These are phyloP conservation scores for Viola pubescens DNA, from an alignment of 441 rosid genomes.

Conservation along the genomic window DNA sequence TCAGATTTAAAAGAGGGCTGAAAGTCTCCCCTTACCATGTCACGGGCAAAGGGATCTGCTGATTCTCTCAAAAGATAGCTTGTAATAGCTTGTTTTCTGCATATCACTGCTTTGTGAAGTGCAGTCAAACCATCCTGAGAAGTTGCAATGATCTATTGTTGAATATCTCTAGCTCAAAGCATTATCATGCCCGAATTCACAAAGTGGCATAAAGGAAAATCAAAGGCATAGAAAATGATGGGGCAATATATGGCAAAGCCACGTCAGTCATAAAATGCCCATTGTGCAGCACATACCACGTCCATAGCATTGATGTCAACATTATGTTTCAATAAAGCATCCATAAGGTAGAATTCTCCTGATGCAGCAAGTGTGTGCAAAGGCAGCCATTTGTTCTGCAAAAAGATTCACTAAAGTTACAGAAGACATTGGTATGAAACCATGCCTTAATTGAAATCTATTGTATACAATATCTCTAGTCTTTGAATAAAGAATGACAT, in stretches of 20 bases:
- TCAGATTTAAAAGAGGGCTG: not conserved
- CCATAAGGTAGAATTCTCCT: conserved; percentile 74
- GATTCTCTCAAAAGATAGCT: conserved; percentile 85
- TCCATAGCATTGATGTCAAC: conserved; percentile 72
- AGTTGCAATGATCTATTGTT: conserved; percentile 11
- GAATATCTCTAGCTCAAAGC: too few species aligned
- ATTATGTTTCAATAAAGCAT: conserved; percentile 65
- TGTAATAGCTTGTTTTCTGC: conserved; percentile 76
- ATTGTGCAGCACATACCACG: conserved; percentile 7
- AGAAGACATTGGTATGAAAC: too few species aligned
- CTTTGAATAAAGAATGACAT: not conserved
- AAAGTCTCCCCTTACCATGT: conserved; percentile 38
- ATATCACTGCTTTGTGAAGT: conserved; percentile 69
- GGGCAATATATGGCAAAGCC: not conserved
- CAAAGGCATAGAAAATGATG: not conserved
- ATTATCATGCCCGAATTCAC: not conserved
- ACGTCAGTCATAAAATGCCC: too few species aligned
- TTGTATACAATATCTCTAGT: too few species aligned
- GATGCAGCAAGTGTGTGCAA: conserved; percentile 81
- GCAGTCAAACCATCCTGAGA: conserved; percentile 76
- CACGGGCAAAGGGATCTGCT: conserved; percentile 68
- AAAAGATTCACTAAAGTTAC: conserved; percentile 13
- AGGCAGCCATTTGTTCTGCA: conserved; percentile 81
- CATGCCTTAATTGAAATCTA: too few species aligned
- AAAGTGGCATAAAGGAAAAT: not conserved